phyloP scores from a whole-genome alignment of 2,329 filamentous ascomycete genomes.

The Boeremia lycopersici region DNA sequence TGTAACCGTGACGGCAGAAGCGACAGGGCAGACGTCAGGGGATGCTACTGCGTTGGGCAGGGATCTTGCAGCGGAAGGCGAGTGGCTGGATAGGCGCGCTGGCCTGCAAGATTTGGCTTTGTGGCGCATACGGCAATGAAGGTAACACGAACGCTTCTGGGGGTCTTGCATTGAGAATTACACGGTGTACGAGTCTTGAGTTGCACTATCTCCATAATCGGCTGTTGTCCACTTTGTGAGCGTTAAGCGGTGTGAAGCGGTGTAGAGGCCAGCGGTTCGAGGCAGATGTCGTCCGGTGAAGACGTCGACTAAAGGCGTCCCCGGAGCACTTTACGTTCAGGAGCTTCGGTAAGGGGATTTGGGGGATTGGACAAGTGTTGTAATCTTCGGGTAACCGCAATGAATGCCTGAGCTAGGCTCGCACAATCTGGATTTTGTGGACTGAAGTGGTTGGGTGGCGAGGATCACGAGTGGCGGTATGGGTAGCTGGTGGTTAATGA shows the following conservation, averaged over 20 bases:
- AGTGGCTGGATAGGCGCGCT: conserved; percentile 10
- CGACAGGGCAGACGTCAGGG: conserved; percentile 5
- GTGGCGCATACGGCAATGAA: conserved; percentile 7
- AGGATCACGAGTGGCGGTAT: conserved; percentile 16
- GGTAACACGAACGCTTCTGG: conserved; percentile 9
- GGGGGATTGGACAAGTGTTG: background rate
- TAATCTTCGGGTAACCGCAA: background rate
- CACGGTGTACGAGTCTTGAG: background rate
- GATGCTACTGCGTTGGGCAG: background rate
- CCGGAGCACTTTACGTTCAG: background rate
- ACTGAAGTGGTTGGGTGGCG: conserved; percentile 11
- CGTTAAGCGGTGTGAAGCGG: conserved; percentile 17
- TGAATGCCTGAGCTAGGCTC: conserved; percentile 2
- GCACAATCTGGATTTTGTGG: background rate
- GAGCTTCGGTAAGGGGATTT: conserved; percentile 11
- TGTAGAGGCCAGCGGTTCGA: conserved; percentile 14
- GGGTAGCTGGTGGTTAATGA: conserved; percentile 1
- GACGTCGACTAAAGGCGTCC: background rate
- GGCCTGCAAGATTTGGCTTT: background rate
- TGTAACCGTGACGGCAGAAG: conserved; percentile 15
- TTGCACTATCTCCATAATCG: background rate
- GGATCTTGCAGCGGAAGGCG: background rate
- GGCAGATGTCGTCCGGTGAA: conserved; percentile 11
- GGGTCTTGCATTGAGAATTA: background rate
- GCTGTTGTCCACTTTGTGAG: background rate